Evolutionary conservation across 495 filamentous ascomycete genomes (phyloP).

Genomic region (Apodospora peruviana): DNA sequence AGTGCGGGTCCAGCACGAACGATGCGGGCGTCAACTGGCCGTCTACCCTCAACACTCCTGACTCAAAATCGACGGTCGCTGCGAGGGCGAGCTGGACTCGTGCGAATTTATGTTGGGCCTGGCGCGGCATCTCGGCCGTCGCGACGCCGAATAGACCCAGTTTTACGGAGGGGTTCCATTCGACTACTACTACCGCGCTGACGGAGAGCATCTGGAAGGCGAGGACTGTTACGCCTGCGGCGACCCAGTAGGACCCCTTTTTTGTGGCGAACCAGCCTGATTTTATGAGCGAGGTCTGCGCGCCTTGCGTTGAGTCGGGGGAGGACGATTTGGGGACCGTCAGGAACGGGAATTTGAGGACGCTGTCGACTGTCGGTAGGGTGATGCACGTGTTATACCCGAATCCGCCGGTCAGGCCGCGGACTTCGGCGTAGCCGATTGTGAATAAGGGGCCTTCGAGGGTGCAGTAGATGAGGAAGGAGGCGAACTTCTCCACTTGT

Average conservation of each 20-base stretch:
- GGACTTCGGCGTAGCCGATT: slow-evolving; percentile 33
- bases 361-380: slow-evolving; percentile 3
- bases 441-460: slow-evolving; percentile 35
- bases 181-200: slow-evolving; percentile 33
- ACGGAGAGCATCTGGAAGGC: slow-evolving; percentile 39
- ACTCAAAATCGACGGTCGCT: slow-evolving; percentile 26
- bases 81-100: slow-evolving; percentile 37
- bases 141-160: slow-evolving; percentile 36
- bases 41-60: slow-evolving; percentile 34
- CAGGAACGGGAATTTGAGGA: slow-evolving; percentile 25
- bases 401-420: slow-evolving; percentile 12
- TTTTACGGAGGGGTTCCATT: slow-evolving; percentile 20
- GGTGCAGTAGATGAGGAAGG: slow-evolving; percentile 33
- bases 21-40: slow-evolving; percentile 38
- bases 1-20: slow-evolving; percentile 32
- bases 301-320: neutral
- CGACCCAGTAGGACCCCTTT: slow-evolving; percentile 33
- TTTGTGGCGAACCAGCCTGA: slow-evolving; percentile 13
- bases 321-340: slow-evolving; percentile 30
- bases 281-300: neutral
- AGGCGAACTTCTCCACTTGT: neutral
- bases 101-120: slow-evolving; percentile 19
- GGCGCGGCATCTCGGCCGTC: slow-evolving; percentile 26
- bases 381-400: slow-evolving; percentile 26
- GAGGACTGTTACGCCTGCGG: slow-evolving; percentile 32